Conservation (phyloP, 2,329 filamentous ascomycete species). For the Cordyceps tenuipes region DNA sequence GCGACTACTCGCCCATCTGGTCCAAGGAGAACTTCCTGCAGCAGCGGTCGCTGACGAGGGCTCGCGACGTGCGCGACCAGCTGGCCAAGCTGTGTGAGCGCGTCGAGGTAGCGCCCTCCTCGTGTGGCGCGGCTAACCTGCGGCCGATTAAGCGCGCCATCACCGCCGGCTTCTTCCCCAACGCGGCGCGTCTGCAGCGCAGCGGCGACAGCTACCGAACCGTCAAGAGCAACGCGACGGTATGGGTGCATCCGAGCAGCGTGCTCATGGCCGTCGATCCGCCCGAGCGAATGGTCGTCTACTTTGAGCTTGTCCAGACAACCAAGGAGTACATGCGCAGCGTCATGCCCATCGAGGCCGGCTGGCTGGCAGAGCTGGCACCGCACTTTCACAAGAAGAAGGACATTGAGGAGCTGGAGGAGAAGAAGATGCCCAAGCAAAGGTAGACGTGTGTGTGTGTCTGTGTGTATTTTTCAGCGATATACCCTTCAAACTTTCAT, state of each 20-base stretch:
- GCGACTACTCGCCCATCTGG: constrained; percentile 83
- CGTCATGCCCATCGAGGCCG: constrained; percentile 73
- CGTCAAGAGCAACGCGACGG: constrained; percentile 80
- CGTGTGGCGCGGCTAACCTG: constrained; percentile 61
- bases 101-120: constrained; percentile 69
- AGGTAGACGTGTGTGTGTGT: constrained; percentile 12
- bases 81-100: constrained; percentile 86
- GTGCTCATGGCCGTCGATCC: constrained; percentile 74
- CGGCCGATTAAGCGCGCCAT: constrained; percentile 76
- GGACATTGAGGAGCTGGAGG: constrained; percentile 75
- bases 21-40: constrained; percentile 89
- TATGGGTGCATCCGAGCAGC: constrained; percentile 84
- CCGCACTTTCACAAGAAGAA: constrained; percentile 93
- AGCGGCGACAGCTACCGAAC: constrained; percentile 85
- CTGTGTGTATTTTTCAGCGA: too few species aligned
- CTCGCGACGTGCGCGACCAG: constrained; percentile 87
- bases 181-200: constrained; percentile 75
- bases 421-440: constrained; percentile 51
- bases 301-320: constrained; percentile 74
- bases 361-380: constrained; percentile 82
- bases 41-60: constrained; percentile 78
- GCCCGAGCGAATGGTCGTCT: constrained; percentile 72
- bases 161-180: constrained; percentile 88
- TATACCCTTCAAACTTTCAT: not conserved
- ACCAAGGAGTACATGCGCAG: constrained; percentile 90